Evolutionary conservation across 768 basidiomycete genomes (phyloP), one percentile per base, ranked within the genome.

Genomic region (Dictyophora rubrovolvata): DNA sequence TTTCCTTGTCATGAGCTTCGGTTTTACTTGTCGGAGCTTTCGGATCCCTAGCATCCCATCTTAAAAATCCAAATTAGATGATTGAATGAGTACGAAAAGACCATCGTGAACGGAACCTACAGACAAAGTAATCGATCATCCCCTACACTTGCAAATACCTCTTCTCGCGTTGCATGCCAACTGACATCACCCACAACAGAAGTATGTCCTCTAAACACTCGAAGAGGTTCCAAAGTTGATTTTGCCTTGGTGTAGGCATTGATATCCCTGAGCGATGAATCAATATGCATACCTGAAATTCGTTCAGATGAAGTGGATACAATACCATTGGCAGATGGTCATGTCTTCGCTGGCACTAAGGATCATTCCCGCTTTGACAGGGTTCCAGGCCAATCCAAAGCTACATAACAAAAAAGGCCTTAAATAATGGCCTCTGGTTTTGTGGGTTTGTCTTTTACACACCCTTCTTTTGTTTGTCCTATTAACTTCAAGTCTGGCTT

Each of bases 151-250:
- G 87, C 93, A 65, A 98, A 92, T 53, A 93, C 73, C 65, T 86
- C 84, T 61, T 92, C 90, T 66, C 86, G 77, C 4, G 78, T 82
- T 1, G 84, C 76, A 71, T 95, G 87, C 96, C 96, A 99, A 65
- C 96, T 93, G 5, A 99, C 94, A 68, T 99, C 96, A 34, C 93
- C 93, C 55, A 99, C 96, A 36, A 93, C 84, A 20, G 91, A 87
- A 0, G 85, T 85, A 69, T 99, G 96, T 0, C 93, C 95, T 64
- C 81, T 80, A 75, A 89, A 99, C 21, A 87, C 78, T 50, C 76
- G 82, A 1, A 89, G 76, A 16, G 96, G 93, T 62, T 96, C 90
- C n/a, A 98, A 78, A 5, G 83, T 80, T 10, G 77, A 77, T 63
- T 86, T 89, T 47, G 77, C 77, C 68, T 89, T 93, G 33, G 85